Conservation (phyloP, 352 stramenopile species). For the Pythium dissimile region DNA sequence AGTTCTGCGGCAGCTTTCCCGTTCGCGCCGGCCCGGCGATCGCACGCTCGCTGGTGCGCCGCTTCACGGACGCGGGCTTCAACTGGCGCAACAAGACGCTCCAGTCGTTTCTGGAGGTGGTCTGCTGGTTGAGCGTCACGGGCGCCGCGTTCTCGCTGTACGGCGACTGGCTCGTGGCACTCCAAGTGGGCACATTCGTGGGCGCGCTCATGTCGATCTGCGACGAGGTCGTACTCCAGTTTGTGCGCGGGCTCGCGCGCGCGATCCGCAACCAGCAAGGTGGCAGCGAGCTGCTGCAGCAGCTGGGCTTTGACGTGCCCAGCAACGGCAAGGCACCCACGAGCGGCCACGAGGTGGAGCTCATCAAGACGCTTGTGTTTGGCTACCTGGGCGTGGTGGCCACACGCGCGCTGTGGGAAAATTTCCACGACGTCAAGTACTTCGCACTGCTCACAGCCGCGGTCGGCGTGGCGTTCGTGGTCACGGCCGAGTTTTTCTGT, state of each 20-base stretch:
- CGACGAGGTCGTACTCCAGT: slow-evolving; percentile 71
- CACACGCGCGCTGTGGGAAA: slow-evolving; percentile 57
- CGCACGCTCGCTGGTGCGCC: slow-evolving; percentile 41
- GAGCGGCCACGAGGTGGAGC: slow-evolving; percentile 57
- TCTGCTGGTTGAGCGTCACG: slow-evolving; percentile 70
- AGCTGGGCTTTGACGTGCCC: slow-evolving; percentile 68
- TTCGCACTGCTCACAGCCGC: slow-evolving; percentile 65
- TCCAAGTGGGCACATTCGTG: slow-evolving; percentile 71
- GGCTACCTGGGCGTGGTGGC: slow-evolving; percentile 65
- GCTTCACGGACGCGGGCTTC: slow-evolving; percentile 71
- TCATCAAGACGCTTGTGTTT: slow-evolving; percentile 82
- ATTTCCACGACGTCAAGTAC: slow-evolving; percentile 69
- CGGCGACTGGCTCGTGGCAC: slow-evolving; percentile 48
- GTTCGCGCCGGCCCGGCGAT: slow-evolving; percentile 52
- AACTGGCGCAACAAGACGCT: slow-evolving; percentile 83
- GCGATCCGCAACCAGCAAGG: slow-evolving; percentile 71
- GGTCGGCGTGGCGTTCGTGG: slow-evolving; percentile 65
- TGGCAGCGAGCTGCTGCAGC: slow-evolving; percentile 49
- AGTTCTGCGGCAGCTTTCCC: slow-evolving; percentile 58
- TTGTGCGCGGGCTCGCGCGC: slow-evolving; percentile 53
- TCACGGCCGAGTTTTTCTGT: slow-evolving; percentile 75
- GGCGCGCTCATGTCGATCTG: slow-evolving; percentile 79
- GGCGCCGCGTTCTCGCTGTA: slow-evolving; percentile 59
- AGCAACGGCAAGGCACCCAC: slow-evolving; percentile 65
- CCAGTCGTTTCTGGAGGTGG: slow-evolving; percentile 78